phyloP scores from a whole-genome alignment of 495 filamentous ascomycete genomes.

The Massariosphaeria phaeospora region DNA sequence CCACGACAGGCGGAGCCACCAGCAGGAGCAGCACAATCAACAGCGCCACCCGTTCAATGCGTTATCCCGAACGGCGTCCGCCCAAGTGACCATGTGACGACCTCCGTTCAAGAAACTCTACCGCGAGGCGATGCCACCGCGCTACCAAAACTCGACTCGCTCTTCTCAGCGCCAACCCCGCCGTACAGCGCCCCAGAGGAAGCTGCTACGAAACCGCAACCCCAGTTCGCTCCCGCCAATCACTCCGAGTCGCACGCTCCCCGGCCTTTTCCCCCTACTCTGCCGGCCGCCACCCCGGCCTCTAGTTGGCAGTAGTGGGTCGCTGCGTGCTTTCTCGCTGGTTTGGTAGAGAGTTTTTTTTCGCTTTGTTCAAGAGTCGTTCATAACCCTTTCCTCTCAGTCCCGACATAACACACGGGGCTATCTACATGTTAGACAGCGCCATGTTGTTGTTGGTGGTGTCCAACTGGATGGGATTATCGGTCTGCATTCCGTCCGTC shows the following conservation, averaged over 20 bases:
- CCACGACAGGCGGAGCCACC: background rate
- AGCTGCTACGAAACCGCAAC: background rate
- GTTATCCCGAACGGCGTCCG: slow-evolving; percentile 3
- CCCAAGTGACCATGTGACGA: background rate
- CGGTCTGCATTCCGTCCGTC: too few relatives aligned
- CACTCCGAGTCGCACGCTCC: background rate
- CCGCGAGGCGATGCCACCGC: background rate
- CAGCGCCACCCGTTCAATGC: background rate
- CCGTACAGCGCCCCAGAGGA: slow-evolving; percentile 14
- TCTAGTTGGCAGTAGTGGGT: slow-evolving; percentile 12
- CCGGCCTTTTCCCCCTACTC: background rate
- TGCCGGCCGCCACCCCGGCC: slow-evolving; percentile 1
- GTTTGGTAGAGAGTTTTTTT: too few relatives aligned
- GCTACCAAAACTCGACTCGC: slow-evolving; percentile 4
- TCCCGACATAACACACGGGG: background rate
- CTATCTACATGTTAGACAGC: background rate
- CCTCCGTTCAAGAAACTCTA: background rate
- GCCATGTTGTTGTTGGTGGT: background rate
- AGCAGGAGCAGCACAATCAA: background rate
- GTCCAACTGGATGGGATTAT: background rate
- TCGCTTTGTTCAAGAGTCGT: too few relatives aligned
- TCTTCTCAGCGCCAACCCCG: slow-evolving; percentile 18
- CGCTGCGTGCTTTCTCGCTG: too few relatives aligned
- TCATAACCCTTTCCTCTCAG: too few relatives aligned
- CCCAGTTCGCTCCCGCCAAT: background rate